Conservation (phyloP, 768 basidiomycete genomes). For the Pisolithus sp. region DNA sequence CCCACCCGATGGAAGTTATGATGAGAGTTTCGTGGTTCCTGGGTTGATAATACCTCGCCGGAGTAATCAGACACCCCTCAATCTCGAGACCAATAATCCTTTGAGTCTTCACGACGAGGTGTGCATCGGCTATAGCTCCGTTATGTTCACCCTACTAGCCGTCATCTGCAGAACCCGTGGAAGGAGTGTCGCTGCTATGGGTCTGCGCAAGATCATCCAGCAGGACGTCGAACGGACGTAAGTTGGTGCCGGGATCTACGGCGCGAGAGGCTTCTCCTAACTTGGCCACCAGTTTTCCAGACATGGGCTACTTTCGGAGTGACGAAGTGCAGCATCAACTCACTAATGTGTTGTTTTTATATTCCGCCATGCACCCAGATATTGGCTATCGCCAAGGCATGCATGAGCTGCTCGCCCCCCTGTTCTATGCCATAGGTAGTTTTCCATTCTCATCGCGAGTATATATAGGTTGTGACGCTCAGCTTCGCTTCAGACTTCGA, state of each 20-base stretch:
- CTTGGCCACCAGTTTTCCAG: constrained; percentile 75
- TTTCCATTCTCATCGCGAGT: not conserved
- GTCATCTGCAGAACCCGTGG: constrained; percentile 76
- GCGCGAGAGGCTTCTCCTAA: not conserved
- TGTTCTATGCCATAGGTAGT: constrained; percentile 59
- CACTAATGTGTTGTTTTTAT: constrained; percentile 84
- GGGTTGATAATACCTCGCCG: constrained; percentile 36
- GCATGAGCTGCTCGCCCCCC: constrained; percentile 91
- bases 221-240: constrained; percentile 97
- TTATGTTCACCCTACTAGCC: not conserved
- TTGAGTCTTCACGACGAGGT: constrained; percentile 76
- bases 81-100: constrained; percentile 73
- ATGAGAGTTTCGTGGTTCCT: constrained; percentile 56
- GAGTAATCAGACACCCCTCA: constrained; percentile 25
- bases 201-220: constrained; percentile 80
- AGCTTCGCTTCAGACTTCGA: constrained; percentile 60
- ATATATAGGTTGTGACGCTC: constrained; percentile 7
- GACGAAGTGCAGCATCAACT: constrained; percentile 69
- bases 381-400: constrained; percentile 97
- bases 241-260: constrained; percentile 26
- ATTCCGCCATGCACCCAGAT: constrained; percentile 68
- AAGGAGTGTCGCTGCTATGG: constrained; percentile 81
- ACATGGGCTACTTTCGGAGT: constrained; percentile 84
- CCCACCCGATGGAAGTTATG: constrained; percentile 86
- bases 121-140: constrained; percentile 3